phyloP scores from a whole-genome alignment of 2,329 filamentous ascomycete genomes.

The Penicillium psychrosexuale region DNA sequence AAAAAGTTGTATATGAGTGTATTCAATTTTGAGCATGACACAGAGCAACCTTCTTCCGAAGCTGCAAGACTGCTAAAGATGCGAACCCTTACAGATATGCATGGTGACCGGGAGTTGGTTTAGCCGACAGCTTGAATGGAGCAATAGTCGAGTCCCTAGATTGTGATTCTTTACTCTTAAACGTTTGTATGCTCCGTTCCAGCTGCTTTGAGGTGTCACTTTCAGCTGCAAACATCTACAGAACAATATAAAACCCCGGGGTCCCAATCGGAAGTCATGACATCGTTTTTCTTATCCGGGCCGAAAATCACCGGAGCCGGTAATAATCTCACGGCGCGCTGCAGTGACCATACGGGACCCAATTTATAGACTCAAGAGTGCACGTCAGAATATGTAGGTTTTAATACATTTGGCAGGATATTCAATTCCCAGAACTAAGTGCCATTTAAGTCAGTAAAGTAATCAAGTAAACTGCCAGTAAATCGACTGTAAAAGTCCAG shows the following conservation, averaged over 20 bases:
- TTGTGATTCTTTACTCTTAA: not conserved
- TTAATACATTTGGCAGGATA: rapidly evolving
- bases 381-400: not conserved
- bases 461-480: not conserved
- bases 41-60: not conserved
- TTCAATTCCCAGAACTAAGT: rapidly evolving
- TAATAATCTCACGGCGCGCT: not conserved
- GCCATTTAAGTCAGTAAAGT: rapidly evolving
- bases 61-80: too few relatives aligned
- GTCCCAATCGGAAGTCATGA: not conserved
- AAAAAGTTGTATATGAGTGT: not conserved
- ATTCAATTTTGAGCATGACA: not conserved
- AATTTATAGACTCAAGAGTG: not conserved
- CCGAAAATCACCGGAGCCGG: conserved; percentile 29
- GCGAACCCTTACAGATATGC: not conserved
- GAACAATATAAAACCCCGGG: not conserved
- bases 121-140: not conserved
- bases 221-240: not conserved
- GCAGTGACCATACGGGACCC: not conserved
- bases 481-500: not conserved
- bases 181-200: too few relatives aligned
- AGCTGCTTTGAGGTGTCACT: not conserved
- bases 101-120: not conserved
- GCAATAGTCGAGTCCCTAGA: not conserved
- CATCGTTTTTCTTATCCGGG: conserved; percentile 6